Percentiles rank a stretch among this genome's conserved stretches.
phyloP scores from a whole-genome alignment of 192 early-diverging fungal genomes.

The Podila minutissima region DNA sequence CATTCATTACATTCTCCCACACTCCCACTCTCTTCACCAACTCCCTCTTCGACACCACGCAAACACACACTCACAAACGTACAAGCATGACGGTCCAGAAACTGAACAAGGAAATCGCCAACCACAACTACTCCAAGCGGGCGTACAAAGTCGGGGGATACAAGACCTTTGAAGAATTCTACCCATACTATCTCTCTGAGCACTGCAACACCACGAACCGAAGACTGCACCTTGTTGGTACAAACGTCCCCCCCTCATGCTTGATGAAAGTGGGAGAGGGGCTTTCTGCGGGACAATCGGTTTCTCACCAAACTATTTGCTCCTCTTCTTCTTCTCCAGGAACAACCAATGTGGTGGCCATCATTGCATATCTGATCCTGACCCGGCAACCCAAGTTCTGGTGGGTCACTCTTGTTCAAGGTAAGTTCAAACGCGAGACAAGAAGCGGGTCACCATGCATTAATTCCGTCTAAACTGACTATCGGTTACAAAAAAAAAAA shows the following conservation, averaged over 20 bases:
- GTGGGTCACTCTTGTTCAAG: slow-evolving; percentile 50
- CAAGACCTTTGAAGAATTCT: slow-evolving; percentile 67
- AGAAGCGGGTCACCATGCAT: too few relatives aligned
- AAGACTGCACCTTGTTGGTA: slow-evolving; percentile 66
- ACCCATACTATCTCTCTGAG: slow-evolving; percentile 75
- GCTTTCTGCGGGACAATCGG: not conserved
- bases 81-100: slow-evolving; percentile 23
- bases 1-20: too few relatives aligned
- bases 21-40: not conserved
- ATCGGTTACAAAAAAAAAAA: too few relatives aligned
- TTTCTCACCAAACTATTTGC: not conserved
- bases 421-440: slow-evolving; percentile 2
- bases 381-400: slow-evolving; percentile 38
- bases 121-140: slow-evolving; percentile 59
- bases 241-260: too few relatives aligned
- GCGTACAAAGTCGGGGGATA: slow-evolving; percentile 54
- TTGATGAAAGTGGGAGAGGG: not conserved
- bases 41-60: not conserved
- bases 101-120: slow-evolving; percentile 47
- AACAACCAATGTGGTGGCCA: slow-evolving; percentile 44
- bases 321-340: slow-evolving; percentile 14
- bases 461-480: too few relatives aligned
- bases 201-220: slow-evolving; percentile 62
- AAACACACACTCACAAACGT: not conserved
- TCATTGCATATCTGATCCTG: slow-evolving; percentile 34